Conservation (phyloP, 306 rosid species). For the Malus asiatica region DNA sequence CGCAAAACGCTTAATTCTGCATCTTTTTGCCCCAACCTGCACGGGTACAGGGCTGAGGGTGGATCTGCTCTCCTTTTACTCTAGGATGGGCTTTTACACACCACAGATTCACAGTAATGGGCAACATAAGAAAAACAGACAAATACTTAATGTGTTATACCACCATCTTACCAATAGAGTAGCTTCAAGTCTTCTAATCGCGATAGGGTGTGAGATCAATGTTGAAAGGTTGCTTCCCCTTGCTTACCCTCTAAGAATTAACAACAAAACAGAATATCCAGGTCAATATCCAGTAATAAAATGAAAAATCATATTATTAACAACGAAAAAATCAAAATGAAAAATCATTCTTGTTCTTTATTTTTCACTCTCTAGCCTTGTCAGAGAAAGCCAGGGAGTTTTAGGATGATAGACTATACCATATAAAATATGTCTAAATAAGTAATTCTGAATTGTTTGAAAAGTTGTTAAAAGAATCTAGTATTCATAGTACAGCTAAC, state of each 20-base stretch:
- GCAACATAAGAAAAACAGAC: not conserved
- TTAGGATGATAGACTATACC: not conserved
- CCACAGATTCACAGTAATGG: not conserved
- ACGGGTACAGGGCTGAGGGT: not conserved
- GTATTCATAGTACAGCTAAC: not conserved
- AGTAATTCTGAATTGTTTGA: not conserved
- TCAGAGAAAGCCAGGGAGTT: not conserved
- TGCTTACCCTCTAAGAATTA: conserved; percentile 60
- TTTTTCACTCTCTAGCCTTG: not conserved
- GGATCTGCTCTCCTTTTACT: not conserved
- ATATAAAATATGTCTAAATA: not conserved
- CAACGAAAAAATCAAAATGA: not conserved
- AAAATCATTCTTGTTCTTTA: not conserved
- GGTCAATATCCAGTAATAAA: not conserved
- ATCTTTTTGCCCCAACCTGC: not conserved
- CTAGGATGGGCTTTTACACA: not conserved
- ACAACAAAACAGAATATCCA: conserved; percentile 8
- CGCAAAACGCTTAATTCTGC: not conserved
- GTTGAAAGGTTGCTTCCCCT: conserved; percentile 69
- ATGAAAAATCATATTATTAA: not conserved
- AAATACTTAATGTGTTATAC: not conserved
- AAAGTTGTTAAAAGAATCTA: not conserved
- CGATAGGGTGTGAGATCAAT: conserved; percentile 78
- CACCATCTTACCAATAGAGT: conserved; percentile 22
- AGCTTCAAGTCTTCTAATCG: conserved; percentile 31